phyloP scores from a whole-genome alignment of 2,329 filamentous ascomycete species.

The Aureobasidium sp. region DNA sequence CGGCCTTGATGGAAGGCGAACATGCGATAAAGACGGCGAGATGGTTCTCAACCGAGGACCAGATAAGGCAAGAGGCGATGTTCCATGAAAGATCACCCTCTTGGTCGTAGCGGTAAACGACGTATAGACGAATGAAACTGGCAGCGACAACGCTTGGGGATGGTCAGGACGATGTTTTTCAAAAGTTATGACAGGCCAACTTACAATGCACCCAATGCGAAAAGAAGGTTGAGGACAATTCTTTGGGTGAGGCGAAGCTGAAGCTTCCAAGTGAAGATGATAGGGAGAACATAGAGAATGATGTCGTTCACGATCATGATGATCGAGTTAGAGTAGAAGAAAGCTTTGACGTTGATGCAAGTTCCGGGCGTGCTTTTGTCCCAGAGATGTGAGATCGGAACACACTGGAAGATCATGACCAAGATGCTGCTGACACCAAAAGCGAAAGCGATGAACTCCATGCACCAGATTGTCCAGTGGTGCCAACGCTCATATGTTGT shows the following conservation, averaged over 20 bases:
- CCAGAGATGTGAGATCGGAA: conserved; percentile 31
- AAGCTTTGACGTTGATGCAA: conserved; percentile 31
- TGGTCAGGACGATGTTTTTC: neutral
- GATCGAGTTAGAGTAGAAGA: conserved; percentile 28
- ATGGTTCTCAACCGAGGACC: conserved; percentile 32
- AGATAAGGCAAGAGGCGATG: conserved; percentile 28
- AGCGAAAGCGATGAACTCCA: conserved; percentile 29
- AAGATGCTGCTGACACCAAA: conserved; percentile 31
- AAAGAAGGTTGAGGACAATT: conserved; percentile 30
- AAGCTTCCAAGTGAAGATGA: conserved; percentile 33
- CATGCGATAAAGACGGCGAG: conserved; percentile 32
- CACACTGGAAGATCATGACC: conserved; percentile 32
- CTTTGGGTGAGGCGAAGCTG: conserved; percentile 28
- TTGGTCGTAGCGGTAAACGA: conserved; percentile 24
- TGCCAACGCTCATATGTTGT: conserved; percentile 27
- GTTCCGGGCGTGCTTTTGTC: conserved; percentile 22
- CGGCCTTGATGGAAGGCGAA: conserved; percentile 28
- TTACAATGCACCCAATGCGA: conserved; percentile 29
- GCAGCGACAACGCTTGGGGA: conserved; percentile 25
- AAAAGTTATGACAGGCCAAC: conserved; percentile 1
- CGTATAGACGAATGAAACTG: conserved; percentile 24
- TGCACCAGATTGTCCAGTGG: conserved; percentile 27
- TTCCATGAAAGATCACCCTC: conserved; percentile 20
- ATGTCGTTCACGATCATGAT: conserved; percentile 35
- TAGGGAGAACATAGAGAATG: conserved; percentile 33